Conservation (phyloP, 352 stramenopile genomes). For the Pythium folliculosum region DNA sequence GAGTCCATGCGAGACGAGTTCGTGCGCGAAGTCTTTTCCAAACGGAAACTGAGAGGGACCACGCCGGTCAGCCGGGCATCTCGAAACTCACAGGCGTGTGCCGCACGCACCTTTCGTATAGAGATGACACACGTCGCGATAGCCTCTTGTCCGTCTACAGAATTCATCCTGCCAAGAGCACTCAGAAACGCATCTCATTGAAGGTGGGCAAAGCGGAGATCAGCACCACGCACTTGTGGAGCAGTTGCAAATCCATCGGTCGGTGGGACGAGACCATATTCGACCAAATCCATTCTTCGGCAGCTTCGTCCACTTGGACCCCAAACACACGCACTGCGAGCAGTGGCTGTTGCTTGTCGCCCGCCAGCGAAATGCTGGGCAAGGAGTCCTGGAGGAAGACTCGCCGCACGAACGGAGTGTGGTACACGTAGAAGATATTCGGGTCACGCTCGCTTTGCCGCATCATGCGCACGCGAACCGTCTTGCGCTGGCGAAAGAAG, state of each 20-base stretch:
- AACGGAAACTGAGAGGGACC: slow-evolving; percentile 49
- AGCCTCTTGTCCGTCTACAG: slow-evolving; percentile 7
- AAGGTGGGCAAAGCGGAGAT: background rate
- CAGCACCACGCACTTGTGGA: slow-evolving; percentile 46
- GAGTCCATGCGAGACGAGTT: slow-evolving; percentile 57
- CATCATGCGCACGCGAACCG: slow-evolving; percentile 71
- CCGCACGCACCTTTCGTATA: slow-evolving; percentile 36
- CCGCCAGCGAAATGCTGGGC: slow-evolving; percentile 30
- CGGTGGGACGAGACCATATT: slow-evolving; percentile 70
- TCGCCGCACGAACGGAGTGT: slow-evolving; percentile 70
- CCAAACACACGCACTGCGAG: slow-evolving; percentile 72
- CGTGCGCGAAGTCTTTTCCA: slow-evolving; percentile 54
- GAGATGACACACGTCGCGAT: slow-evolving; percentile 63
- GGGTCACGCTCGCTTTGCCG: slow-evolving; percentile 63
- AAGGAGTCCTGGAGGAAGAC: slow-evolving; percentile 60
- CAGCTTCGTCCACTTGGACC: slow-evolving; percentile 69
- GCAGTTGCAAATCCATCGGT: slow-evolving; percentile 57
- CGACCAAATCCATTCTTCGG: slow-evolving; percentile 64
- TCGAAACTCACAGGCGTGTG: background rate
- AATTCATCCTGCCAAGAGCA: background rate
- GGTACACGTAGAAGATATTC: slow-evolving; percentile 83
- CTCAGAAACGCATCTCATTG: background rate
- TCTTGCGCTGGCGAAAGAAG: slow-evolving; percentile 68
- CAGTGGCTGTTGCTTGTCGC: slow-evolving; percentile 27
- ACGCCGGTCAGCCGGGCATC: background rate